A percentile compares a stretch with the other conserved stretches of the same genome.
phyloP scores from a whole-genome alignment of 176 grass and related monocot genomes.

The Rhipidocladum racemiflorum region DNA sequence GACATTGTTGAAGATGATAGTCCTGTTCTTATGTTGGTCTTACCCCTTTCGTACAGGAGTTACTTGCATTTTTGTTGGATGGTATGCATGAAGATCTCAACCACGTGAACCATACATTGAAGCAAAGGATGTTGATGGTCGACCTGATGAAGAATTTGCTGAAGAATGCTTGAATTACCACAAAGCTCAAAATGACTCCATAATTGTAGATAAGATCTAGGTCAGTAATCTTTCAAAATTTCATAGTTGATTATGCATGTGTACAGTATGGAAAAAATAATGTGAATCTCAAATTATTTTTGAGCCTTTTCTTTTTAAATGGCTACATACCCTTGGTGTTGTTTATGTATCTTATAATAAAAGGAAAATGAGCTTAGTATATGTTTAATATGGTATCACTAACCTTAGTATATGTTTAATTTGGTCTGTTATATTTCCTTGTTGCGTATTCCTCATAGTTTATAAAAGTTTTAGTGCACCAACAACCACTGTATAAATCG shows the following conservation, averaged over 20 bases:
- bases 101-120: constrained; percentile 98
- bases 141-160: constrained; percentile 79
- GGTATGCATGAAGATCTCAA: constrained; percentile 99
- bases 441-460: neutral
- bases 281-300: too few species aligned
- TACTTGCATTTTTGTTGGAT: constrained; percentile 97
- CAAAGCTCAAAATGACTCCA: constrained; percentile 94
- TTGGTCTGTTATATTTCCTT: neutral
- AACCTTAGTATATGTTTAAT: neutral
- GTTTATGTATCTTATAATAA: too few species aligned
- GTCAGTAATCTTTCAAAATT: constrained; percentile 33
- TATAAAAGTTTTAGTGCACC: too few species aligned
- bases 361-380: too few species aligned
- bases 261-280: neutral
- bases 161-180: constrained; percentile 94
- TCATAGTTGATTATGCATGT: neutral
- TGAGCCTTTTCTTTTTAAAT: too few species aligned
- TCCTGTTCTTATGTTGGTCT: neutral
- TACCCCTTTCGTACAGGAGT: constrained; percentile 59
- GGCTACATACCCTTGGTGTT: too few species aligned
- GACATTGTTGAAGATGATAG: neutral
- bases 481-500: neutral
- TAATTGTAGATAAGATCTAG: constrained; percentile 98
- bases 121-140: constrained; percentile 82
- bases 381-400: too few species aligned